phyloP scores from a whole-genome alignment of 148 eudicot species.

The Rhododendron griersonianum region DNA sequence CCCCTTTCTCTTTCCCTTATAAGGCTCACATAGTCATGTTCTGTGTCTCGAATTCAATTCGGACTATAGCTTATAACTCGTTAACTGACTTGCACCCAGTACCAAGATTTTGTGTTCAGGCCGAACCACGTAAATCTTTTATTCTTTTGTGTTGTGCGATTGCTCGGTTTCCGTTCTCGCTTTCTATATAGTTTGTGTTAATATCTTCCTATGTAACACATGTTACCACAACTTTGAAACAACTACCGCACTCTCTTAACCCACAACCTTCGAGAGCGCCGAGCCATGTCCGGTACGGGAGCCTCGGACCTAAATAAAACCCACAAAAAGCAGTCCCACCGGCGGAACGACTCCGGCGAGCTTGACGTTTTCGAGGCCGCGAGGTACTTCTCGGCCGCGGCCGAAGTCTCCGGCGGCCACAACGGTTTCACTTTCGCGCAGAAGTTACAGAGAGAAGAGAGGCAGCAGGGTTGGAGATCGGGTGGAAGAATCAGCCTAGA shows the following conservation, averaged over 20 bases:
- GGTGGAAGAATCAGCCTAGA: slow-evolving; percentile 76
- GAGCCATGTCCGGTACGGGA: slow-evolving; percentile 44
- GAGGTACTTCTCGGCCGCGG: slow-evolving; percentile 53
- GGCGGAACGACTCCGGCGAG: slow-evolving; percentile 61
- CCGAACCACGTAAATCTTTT: background rate
- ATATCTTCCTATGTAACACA: background rate
- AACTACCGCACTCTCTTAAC: background rate
- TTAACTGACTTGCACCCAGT: background rate
- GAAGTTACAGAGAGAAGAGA: slow-evolving; percentile 13
- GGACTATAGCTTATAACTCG: background rate
- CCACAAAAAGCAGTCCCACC: slow-evolving; percentile 36
- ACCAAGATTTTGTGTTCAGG: background rate
- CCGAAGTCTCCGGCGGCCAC: slow-evolving; percentile 21
- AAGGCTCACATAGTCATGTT: background rate
- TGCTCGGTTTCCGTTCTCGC: background rate
- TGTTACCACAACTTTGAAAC: background rate
- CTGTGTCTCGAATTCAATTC: background rate
- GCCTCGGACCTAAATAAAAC: slow-evolving; percentile 31
- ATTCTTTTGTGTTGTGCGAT: background rate
- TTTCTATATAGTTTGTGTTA: background rate
- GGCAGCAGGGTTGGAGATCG: background rate
- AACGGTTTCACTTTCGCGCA: slow-evolving; percentile 6
- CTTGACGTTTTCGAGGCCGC: slow-evolving; percentile 84
- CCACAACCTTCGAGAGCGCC: background rate
- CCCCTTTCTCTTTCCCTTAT: slow-evolving; percentile 1